Base-by-base conservation (phyloP, 768 basidiomycete species). In the Tricholoma flavovirens region DNA sequence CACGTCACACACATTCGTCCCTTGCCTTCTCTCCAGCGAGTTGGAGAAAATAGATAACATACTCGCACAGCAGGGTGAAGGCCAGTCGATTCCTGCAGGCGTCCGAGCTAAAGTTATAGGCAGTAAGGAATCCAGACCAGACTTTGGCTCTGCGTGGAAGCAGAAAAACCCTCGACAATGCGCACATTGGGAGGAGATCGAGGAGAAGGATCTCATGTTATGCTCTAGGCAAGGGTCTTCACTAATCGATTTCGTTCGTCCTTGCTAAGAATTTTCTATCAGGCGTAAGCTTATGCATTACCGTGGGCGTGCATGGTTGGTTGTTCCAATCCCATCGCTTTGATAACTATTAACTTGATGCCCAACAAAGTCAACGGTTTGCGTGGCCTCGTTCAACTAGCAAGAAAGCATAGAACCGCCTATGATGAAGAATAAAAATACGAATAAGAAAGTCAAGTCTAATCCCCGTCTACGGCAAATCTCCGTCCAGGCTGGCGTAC, bases 401-500 rank as follows among this genome's bases (percentile, higher is more conserved):
- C 35, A 14, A 2, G 35, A 15, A 36, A 36, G 35, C 35, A 14
- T 36, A 26, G 35, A 36, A 36, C 15, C 35, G 14, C 15, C 14
- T 36, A 8, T 8, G 30, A 11, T 14, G 4, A 33, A 33, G 10
- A 11, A 33, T 33, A 11, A 10, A 33, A 33, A 33, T 11, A 33
- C 9, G 8, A 33, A 12, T 33, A 14, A 10, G n/a, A 3, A 14
- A 33, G 12, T 10, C 9, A 33, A 12, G 32, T 33, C 32, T 33
- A 33, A 14, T 33, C 33, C 9, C 11, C 11, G 10, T 11, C 33
- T 33, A 11, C 3, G 35, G 35, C 35, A 12, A 11, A 36, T 36
- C 12, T 36, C 14, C 6, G 4, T 36, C 35, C 35, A 15, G 15
- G 15, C 1, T 15, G 35, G 35, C 17, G 21, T n/a, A 73, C 19